Percentiles rank a stretch among this genome's conserved stretches.
Evolutionary conservation across 306 rosid species (phyloP).

Genomic region (Malus fusca): DNA sequence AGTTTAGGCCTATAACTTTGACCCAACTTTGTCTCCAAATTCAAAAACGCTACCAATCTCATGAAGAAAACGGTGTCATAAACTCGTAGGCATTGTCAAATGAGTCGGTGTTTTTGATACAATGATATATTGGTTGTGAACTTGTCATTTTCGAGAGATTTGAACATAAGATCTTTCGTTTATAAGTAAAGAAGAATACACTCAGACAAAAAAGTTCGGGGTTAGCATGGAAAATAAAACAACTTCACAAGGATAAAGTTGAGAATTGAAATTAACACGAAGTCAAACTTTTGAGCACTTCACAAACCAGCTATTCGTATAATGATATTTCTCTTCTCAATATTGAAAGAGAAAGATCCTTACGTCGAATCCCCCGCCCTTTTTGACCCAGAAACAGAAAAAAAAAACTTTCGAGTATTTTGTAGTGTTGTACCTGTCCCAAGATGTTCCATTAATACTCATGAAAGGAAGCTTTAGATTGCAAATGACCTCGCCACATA

Average conservation of each 20-base stretch:
- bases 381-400: too few species aligned
- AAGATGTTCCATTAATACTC: background rate
- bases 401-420: too few species aligned
- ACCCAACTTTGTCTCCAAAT: background rate
- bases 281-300: too few species aligned
- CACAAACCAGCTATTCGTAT: background rate
- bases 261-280: background rate
- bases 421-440: background rate
- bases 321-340: too few species aligned
- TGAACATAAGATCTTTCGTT: accelerated
- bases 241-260: background rate
- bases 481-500: background rate
- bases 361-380: background rate
- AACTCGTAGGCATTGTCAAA: background rate
- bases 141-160: too few species aligned
- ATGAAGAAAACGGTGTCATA: background rate
- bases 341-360: background rate
- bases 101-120: background rate
- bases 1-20: background rate
- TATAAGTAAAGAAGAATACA: too few species aligned
- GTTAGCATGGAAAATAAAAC: too few species aligned
- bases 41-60: background rate
- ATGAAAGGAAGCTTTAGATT: background rate
- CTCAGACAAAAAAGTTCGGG: too few species aligned
- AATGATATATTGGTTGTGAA: too few species aligned